Conservation (phyloP, 306 rosid genomes). For the Nissolia schottii region DNA sequence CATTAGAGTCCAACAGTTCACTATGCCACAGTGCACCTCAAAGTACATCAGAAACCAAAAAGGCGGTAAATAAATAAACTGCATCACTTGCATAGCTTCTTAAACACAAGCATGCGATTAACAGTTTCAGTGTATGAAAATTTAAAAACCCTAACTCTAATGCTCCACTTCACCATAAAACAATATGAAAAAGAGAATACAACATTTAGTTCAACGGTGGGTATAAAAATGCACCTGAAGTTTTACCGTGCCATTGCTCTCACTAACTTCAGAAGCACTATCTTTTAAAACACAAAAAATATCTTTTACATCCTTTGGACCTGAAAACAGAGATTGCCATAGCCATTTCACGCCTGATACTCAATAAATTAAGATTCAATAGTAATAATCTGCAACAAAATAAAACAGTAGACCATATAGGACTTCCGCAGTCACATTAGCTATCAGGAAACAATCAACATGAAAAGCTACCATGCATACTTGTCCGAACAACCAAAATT, state of each 20-base stretch:
- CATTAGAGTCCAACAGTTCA: not conserved
- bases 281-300: slow-evolving; percentile 68
- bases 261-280: slow-evolving; percentile 58
- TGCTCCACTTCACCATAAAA: not conserved
- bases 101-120: not conserved
- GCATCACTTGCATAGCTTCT: not conserved
- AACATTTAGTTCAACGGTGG: slow-evolving; percentile 6
- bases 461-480: slow-evolving; percentile 41
- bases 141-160: not conserved
- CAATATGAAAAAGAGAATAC: not conserved
- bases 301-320: slow-evolving; percentile 76
- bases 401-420: not conserved
- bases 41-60: slow-evolving; percentile 20
- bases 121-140: not conserved
- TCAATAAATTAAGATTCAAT: slow-evolving; percentile 9
- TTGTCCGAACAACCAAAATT: slow-evolving; percentile 65
- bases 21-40: slow-evolving; percentile 3
- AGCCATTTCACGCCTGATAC: not conserved
- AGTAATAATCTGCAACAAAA: slow-evolving; percentile 4
- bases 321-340: slow-evolving; percentile 40
- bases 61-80: not conserved
- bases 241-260: slow-evolving; percentile 45
- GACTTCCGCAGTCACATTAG: slow-evolving; percentile 17
- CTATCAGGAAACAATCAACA: slow-evolving; percentile 6
- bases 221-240: slow-evolving; percentile 52